A percentile compares a stretch with the other conserved stretches of the same genome.
Evolutionary conservation across 2,329 filamentous ascomycete species (phyloP).

Genomic region (Penicillium digitatum): DNA sequence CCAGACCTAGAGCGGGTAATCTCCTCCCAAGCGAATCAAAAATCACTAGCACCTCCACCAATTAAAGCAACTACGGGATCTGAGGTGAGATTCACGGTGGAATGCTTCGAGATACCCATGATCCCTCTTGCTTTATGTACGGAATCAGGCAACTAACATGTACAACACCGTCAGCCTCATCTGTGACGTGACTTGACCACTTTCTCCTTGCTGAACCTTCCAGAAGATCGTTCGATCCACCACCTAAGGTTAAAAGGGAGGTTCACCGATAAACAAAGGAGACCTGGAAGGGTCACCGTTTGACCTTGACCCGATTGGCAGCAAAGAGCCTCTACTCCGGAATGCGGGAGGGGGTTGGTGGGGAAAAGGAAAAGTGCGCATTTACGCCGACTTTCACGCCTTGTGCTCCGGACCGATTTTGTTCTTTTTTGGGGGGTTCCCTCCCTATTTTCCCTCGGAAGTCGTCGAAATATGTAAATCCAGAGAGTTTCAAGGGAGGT

Average conservation of each 20-base stretch:
- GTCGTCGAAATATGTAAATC: neutral
- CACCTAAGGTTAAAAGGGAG: neutral
- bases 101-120: neutral
- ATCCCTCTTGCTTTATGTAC: neutral
- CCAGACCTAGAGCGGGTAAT: neutral
- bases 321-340: constrained; percentile 4
- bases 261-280: neutral
- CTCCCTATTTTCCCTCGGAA: neutral
- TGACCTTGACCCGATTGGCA: neutral
- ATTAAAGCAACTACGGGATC: neutral
- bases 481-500: neutral
- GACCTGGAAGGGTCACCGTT: neutral
- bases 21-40: neutral
- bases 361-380: neutral
- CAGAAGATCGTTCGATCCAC: neutral
- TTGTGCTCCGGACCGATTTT: neutral
- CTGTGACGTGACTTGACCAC: neutral
- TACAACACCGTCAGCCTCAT: neutral
- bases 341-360: constrained; percentile 1
- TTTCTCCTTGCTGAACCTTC: neutral
- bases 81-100: constrained; percentile 11
- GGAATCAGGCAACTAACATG: neutral
- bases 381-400: neutral
- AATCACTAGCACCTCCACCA: neutral
- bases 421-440: neutral